phyloP scores from a whole-genome alignment of 2,329 filamentous ascomycete species.

The Camptophora hylomeconis region DNA sequence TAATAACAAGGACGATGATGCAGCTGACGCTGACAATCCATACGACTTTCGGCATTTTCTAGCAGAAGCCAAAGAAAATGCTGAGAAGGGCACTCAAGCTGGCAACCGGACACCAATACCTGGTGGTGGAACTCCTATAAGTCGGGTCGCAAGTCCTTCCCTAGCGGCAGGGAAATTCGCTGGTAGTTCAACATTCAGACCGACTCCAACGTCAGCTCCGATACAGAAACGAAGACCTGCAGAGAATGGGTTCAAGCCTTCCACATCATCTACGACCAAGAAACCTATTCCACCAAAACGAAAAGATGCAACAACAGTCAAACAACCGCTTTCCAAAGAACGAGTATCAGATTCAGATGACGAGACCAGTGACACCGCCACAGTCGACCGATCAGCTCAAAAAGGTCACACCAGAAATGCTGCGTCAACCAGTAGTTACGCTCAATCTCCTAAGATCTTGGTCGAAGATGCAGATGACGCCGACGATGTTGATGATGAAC shows the following conservation, averaged over 20 bases:
- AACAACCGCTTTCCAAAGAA: slow-evolving; percentile 8
- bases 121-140: slow-evolving; percentile 18
- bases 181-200: slow-evolving; percentile 14
- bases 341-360: slow-evolving; percentile 13
- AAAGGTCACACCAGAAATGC: too few species aligned
- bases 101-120: slow-evolving; percentile 14
- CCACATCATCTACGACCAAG: slow-evolving; percentile 3
- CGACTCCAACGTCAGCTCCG: slow-evolving; percentile 23
- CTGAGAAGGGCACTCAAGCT: slow-evolving; percentile 18
- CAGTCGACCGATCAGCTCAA: slow-evolving; percentile 1
- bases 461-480: too few species aligned
- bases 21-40: slow-evolving; percentile 32
- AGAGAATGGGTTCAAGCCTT: background rate
- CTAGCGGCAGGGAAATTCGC: slow-evolving; percentile 19
- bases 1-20: slow-evolving; percentile 26
- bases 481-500: too few species aligned
- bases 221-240: slow-evolving; percentile 7
- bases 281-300: slow-evolving; percentile 8
- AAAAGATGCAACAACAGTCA: slow-evolving; percentile 5
- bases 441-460: too few species aligned
- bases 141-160: slow-evolving; percentile 25
- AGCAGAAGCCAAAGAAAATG: slow-evolving; percentile 25
- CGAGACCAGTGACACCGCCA: slow-evolving; percentile 4
- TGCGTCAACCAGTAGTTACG: too few species aligned
- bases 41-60: slow-evolving; percentile 38